phyloP scores from a whole-genome alignment of 2,329 filamentous ascomycete genomes.

The Dothiorella sarmentorum region DNA sequence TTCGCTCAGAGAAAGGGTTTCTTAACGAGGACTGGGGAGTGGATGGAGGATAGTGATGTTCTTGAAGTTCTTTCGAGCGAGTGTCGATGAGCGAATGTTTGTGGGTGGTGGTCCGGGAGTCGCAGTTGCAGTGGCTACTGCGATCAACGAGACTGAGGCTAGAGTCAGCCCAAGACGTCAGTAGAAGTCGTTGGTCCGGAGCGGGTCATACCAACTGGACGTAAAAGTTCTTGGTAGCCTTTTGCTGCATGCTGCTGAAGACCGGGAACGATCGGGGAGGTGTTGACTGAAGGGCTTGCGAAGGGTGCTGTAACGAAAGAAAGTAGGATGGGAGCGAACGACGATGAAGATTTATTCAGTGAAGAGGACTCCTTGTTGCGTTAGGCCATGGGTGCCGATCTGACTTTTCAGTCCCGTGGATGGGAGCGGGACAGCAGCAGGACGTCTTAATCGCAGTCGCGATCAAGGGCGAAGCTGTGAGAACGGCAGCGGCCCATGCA shows the following conservation, averaged over 20 bases:
- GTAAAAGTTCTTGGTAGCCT: constrained; percentile 2
- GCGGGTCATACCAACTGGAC: not conserved
- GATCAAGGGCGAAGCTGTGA: not conserved
- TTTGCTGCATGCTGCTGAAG: not conserved
- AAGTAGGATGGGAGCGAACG: not conserved
- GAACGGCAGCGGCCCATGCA: not conserved
- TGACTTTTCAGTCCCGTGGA: not conserved
- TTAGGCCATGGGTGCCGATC: not conserved
- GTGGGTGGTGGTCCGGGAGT: not conserved
- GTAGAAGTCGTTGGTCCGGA: not conserved
- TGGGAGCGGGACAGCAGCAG: not conserved
- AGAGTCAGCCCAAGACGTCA: not conserved
- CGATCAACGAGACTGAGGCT: constrained; percentile 10
- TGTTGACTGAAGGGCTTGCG: too few species aligned
- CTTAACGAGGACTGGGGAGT: not conserved
- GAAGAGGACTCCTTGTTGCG: not conserved
- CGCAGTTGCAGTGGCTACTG: not conserved
- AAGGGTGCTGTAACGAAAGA: not conserved
- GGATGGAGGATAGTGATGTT: not conserved
- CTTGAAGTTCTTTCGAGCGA: not conserved
- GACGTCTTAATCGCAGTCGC: not conserved
- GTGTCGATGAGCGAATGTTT: not conserved
- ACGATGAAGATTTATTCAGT: not conserved
- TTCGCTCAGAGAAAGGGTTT: not conserved
- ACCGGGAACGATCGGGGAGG: not conserved